These are phyloP conservation scores for Nicotiana paniculata DNA, from an alignment of 257 asterid species.

Conservation along the genomic window DNA sequence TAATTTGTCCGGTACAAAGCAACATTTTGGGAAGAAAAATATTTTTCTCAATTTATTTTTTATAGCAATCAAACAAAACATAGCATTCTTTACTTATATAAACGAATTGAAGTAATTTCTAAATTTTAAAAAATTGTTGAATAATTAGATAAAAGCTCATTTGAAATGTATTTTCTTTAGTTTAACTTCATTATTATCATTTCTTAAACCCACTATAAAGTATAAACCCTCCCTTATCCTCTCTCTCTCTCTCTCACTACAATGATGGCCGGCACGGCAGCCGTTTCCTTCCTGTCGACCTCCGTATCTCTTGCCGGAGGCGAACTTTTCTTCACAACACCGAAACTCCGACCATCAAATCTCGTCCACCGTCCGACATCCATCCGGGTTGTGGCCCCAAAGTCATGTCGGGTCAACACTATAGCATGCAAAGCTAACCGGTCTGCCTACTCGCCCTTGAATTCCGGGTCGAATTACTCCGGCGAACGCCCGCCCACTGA, in stretches of 20 bases:
- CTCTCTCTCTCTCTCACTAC: neutral
- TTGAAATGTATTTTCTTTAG: too few species aligned
- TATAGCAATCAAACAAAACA: too few species aligned
- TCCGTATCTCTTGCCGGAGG: neutral
- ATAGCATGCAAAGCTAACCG: slow-evolving; percentile 67
- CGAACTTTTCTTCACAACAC: neutral
- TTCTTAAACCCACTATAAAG: neutral
- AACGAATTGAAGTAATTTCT: too few species aligned
- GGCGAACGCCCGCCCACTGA: slow-evolving; percentile 93
- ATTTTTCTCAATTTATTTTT: too few species aligned
- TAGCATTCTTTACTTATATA: too few species aligned
- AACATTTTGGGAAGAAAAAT: too few species aligned
- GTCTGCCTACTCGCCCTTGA: slow-evolving; percentile 73
- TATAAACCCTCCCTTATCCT: neutral
- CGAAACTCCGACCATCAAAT: neutral
- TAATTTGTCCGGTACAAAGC: too few species aligned
- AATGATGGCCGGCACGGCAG: neutral
- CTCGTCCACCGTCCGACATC: slow-evolving; percentile 13
- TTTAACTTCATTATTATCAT: neutral
- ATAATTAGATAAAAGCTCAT: too few species aligned
- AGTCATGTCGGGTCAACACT: slow-evolving; percentile 22
- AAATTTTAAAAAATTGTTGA: too few species aligned
- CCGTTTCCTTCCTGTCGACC: neutral
- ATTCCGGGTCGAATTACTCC: slow-evolving; percentile 58
- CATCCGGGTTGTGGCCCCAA: slow-evolving; percentile 19